A percentile compares a stretch with the other conserved stretches of the same genome.
Conservation (phyloP, 768 basidiomycete species). For the Chalciporus piperatus region DNA sequence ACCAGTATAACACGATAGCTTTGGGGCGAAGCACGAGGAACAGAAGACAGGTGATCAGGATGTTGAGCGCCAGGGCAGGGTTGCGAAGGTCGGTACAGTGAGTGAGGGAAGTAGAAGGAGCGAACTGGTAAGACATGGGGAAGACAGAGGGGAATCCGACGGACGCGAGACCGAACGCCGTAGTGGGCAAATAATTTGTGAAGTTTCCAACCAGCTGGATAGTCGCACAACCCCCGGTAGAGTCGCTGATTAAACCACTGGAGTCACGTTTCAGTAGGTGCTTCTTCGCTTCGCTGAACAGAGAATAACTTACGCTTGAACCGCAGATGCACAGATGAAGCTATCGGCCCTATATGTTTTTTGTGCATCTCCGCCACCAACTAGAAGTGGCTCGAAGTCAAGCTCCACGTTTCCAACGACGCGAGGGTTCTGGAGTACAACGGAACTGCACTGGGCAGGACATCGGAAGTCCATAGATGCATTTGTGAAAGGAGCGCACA, state of each 20-base stretch:
- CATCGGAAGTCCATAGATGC: slow-evolving; percentile 73
- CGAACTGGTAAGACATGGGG: slow-evolving; percentile 66
- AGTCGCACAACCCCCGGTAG: slow-evolving; percentile 74
- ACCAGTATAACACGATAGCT: slow-evolving; percentile 69
- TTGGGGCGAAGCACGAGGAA: slow-evolving; percentile 73
- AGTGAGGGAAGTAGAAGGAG: slow-evolving; percentile 43
- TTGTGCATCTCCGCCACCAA: slow-evolving; percentile 78
- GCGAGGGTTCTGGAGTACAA: slow-evolving; percentile 69
- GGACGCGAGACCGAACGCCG: slow-evolving; percentile 62
- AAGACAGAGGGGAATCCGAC: slow-evolving; percentile 74
- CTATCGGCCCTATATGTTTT: slow-evolving; percentile 79
- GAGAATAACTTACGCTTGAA: slow-evolving; percentile 61
- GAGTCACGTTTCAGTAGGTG: slow-evolving; percentile 8
- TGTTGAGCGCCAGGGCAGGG: slow-evolving; percentile 69
- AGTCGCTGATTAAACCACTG: slow-evolving; percentile 64
- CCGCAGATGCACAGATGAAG: slow-evolving; percentile 82
- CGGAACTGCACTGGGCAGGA: slow-evolving; percentile 64
- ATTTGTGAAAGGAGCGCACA: slow-evolving; percentile 63
- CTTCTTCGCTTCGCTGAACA: background rate
- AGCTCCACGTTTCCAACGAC: slow-evolving; percentile 66
- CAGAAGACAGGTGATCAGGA: slow-evolving; percentile 61
- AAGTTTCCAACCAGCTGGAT: slow-evolving; percentile 70
- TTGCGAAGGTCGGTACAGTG: slow-evolving; percentile 72
- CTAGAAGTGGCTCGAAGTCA: slow-evolving; percentile 69
- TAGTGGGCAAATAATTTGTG: slow-evolving; percentile 60